Evolutionary conservation across 2,329 filamentous ascomycete genomes (phyloP), one percentile per base, ranked within the genome.

Genomic region (Paraphoma sp.): DNA sequence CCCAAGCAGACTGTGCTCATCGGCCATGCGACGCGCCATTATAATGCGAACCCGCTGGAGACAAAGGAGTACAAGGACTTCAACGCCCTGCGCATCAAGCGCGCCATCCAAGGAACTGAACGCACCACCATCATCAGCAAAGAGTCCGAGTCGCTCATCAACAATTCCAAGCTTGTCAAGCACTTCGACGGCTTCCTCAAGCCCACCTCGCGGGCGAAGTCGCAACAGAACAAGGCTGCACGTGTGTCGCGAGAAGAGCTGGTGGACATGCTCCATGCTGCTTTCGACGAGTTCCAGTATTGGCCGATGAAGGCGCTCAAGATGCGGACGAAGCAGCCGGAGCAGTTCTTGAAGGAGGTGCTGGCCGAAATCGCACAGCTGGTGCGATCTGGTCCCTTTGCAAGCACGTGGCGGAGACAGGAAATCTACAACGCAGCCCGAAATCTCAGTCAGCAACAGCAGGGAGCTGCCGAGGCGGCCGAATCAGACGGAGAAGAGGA

Each of bases 291-390:
- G 69, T 96, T 90, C 82, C 88, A 89, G 68, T 98, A 95, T 78
- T 99, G 94, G 93, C 88, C 90, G n/a, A 91, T 98, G 83, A 93
- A 92, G 72, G 87, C 90, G 5, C 85, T 99, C 65, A 92, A 92
- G 62, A 83, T 87, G 48, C 82, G 85, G 58, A 86, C 96, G 40
- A 86, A 89, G 57, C 95, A 99, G 78, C 95, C 95, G 1, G 95
- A 98, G 74, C 88, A 90, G n/a, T 98, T 93, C 76, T 86, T 99
- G 59, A 92, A 94, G 52, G 87, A 95, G 73, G 89, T 89, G 0
- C 80, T 99, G 64, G 90, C 93, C 60, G 88, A 92, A 71, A 86
- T 98, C 57, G 94, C 92, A 0, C 86, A 90, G 17, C 80, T 97
- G 58, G 89, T 96, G 73, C 91, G 93, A 76, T 89, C 87, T 45